Conservation (phyloP, 495 filamentous ascomycete genomes). For the Xylaria flabelliformis region DNA sequence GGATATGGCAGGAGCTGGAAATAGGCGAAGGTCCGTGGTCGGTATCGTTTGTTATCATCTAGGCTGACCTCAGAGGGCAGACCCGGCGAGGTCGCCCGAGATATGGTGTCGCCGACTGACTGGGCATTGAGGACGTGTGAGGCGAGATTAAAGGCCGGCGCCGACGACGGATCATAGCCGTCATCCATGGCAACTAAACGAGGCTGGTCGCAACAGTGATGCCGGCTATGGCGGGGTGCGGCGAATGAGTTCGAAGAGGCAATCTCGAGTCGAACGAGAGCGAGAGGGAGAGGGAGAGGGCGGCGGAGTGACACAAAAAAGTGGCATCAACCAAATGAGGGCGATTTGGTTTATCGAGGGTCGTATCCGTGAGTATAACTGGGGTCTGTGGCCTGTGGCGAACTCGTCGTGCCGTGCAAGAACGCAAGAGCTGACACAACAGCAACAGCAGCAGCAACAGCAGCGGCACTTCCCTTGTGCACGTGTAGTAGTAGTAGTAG, state of each 20-base stretch:
- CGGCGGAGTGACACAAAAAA: conserved; percentile 12
- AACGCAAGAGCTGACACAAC: conserved; percentile 8
- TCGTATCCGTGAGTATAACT: conserved; percentile 9
- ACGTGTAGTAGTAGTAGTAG: background rate
- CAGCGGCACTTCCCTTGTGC: background rate
- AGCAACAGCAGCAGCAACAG: background rate
- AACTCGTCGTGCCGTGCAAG: conserved; percentile 12
- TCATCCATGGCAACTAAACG: conserved; percentile 41
- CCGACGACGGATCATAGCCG: conserved; percentile 35
- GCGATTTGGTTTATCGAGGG: background rate
- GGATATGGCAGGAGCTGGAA: conserved; percentile 85
- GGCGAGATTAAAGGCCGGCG: conserved; percentile 32
- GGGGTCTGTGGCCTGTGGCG: conserved; percentile 19
- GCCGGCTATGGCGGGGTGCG: conserved; percentile 6
- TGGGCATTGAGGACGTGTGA: conserved; percentile 38
- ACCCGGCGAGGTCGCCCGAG: conserved; percentile 55
- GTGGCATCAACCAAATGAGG: conserved; percentile 19
- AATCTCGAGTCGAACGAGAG: conserved; percentile 12
- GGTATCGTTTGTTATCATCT: conserved; percentile 66
- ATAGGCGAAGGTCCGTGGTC: conserved; percentile 92
- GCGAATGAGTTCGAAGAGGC: conserved; percentile 13
- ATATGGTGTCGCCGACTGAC: conserved; percentile 51
- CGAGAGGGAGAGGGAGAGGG: background rate
- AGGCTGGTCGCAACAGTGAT: background rate
- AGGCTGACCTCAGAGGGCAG: conserved; percentile 43